Conservation (phyloP, 1,139 yeast genomes). For the Nadsonia starkeyi-henricii region DNA sequence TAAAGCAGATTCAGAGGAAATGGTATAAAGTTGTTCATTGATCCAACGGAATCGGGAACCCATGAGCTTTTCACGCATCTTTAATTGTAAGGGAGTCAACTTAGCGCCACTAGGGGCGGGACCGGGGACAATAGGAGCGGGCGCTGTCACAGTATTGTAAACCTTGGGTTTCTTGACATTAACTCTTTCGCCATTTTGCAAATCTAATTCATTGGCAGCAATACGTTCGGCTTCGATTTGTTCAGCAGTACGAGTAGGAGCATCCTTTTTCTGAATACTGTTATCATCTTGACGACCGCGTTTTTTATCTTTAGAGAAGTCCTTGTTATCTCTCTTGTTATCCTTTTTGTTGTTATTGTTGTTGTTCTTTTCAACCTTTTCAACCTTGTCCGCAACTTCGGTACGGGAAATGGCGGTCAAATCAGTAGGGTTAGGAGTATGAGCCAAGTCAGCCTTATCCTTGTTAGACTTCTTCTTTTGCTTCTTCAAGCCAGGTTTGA, state of each 20-base stretch:
- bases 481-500: neutral
- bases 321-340: constrained; percentile 10
- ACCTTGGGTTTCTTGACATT: constrained; percentile 2
- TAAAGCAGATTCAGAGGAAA: constrained; percentile 63
- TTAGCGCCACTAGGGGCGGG: too few relatives aligned
- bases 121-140: too few relatives aligned
- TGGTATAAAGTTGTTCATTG: constrained; percentile 86
- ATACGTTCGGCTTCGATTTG: constrained; percentile 4
- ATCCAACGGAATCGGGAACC: constrained; percentile 98
- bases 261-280: neutral
- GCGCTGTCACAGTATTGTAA: neutral
- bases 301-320: constrained; percentile 7
- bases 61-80: constrained; percentile 86
- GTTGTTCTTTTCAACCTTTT: constrained; percentile 5
- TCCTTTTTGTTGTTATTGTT: constrained; percentile 11
- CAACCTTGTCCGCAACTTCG: constrained; percentile 4
- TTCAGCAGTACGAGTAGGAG: neutral
- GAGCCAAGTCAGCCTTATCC: neutral
- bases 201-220: constrained; percentile 10
- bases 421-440: too few relatives aligned
- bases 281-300: constrained; percentile 6
- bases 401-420: too few relatives aligned
- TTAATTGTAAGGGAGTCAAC: constrained; percentile 82
- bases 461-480: constrained; percentile 2
- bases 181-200: constrained; percentile 10